These are phyloP conservation scores for Hanseniaspora lachancei DNA, from an alignment of 805 yeast species.

Conservation along the genomic window DNA sequence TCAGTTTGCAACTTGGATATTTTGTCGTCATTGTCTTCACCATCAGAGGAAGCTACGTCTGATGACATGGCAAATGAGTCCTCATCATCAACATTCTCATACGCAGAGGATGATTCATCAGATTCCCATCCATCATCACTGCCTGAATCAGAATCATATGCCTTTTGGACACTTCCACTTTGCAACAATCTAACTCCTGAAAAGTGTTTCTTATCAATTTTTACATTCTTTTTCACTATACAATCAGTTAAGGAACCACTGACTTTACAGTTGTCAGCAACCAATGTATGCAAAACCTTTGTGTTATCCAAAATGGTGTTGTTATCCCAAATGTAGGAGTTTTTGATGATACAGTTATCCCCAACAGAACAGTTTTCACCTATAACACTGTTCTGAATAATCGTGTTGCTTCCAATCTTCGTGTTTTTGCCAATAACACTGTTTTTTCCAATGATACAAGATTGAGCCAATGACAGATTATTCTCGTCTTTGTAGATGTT, in stretches of 20 bases:
- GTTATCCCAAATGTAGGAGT: constrained; percentile 82
- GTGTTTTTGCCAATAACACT: constrained; percentile 75
- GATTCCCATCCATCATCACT: constrained; percentile 15
- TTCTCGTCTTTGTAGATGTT: constrained; percentile 74
- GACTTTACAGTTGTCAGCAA: constrained; percentile 53
- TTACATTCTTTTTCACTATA: constrained; percentile 65
- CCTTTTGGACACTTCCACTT: neutral
- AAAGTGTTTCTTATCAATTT: constrained; percentile 40
- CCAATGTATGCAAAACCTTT: constrained; percentile 46
- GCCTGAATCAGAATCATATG: constrained; percentile 10
- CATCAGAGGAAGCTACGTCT: constrained; percentile 18
- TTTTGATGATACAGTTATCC: constrained; percentile 50
- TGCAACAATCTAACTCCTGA: constrained; percentile 9
- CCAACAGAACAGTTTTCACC: constrained; percentile 85
- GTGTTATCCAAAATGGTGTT: constrained; percentile 57
- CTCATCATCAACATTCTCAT: constrained; percentile 25
- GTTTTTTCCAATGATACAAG: constrained; percentile 70
- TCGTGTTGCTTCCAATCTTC: constrained; percentile 60
- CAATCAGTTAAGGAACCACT: constrained; percentile 45
- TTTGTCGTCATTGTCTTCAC: constrained; percentile 18
- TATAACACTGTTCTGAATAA: constrained; percentile 56
- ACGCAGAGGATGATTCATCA: constrained; percentile 13
- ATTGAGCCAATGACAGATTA: constrained; percentile 79
- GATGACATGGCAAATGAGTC: constrained; percentile 10
- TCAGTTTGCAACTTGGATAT: constrained; percentile 9